These are phyloP conservation scores for Ligustrum vulgare DNA, from an alignment of 257 asterid species.

Conservation along the genomic window DNA sequence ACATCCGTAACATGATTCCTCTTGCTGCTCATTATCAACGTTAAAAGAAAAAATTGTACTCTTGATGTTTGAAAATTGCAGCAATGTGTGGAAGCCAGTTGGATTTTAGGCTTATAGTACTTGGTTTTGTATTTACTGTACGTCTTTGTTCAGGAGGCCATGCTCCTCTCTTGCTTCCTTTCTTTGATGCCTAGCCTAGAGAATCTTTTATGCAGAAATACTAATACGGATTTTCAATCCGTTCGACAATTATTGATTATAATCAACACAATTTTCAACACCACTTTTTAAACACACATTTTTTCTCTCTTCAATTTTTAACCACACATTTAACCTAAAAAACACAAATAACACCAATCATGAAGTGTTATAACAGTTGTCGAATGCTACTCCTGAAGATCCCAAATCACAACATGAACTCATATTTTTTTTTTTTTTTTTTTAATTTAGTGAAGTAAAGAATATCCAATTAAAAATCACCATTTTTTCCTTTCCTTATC, in stretches of 20 bases:
- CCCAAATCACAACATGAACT: constrained; percentile 28
- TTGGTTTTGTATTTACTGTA: constrained; percentile 21
- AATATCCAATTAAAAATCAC: constrained; percentile 3
- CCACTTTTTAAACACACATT: too few relatives aligned
- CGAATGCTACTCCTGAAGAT: too few relatives aligned
- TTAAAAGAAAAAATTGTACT: constrained; percentile 2
- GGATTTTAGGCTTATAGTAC: constrained; percentile 35
- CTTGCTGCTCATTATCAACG: constrained; percentile 8
- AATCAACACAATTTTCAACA: too few relatives aligned
- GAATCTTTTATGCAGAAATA: constrained; percentile 40
- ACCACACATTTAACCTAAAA: too few relatives aligned
- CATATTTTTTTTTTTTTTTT: not conserved
- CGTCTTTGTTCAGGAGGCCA: constrained; percentile 37
- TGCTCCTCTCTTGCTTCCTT: constrained; percentile 42
- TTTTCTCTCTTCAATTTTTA: too few relatives aligned
- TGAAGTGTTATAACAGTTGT: too few relatives aligned
- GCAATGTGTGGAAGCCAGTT: constrained; percentile 20
- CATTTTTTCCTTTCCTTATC: not conserved
- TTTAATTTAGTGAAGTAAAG: not conserved
- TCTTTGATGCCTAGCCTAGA: constrained; percentile 24
- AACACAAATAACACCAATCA: too few relatives aligned
- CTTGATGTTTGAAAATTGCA: not conserved
- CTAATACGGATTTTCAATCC: constrained; percentile 44
- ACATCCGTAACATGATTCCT: not conserved
- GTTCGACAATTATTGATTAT: too few relatives aligned